phyloP scores from a whole-genome alignment of 441 rosid species.

The Populus hybrid region DNA sequence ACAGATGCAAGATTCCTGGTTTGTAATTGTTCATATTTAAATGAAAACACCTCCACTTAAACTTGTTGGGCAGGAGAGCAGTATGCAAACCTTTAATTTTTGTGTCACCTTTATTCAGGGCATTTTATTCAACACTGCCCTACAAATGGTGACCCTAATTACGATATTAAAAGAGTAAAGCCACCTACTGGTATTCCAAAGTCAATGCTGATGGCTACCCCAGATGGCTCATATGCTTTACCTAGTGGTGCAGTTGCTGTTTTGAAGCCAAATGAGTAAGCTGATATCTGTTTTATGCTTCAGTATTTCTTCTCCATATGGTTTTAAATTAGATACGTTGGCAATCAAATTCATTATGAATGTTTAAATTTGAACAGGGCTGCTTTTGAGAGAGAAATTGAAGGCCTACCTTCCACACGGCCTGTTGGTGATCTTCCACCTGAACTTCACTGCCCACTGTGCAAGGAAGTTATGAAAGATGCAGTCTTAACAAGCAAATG shows the following conservation, averaged over 20 bases:
- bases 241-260: conserved; percentile 98
- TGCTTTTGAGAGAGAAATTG: conserved; percentile 95
- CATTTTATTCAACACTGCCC: conserved; percentile 99
- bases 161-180: conserved; percentile 83
- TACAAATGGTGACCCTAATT: conserved; percentile 94
- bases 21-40: conserved; percentile 22
- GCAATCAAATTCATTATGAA: conserved; percentile 4
- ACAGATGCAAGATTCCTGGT: conserved; percentile 94
- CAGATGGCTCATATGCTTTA: conserved; percentile 95
- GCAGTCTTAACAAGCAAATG: conserved; percentile 98
- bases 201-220: conserved; percentile 93
- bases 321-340: not conserved
- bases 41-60: not conserved
- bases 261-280: conserved; percentile 95
- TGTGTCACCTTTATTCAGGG: conserved; percentile 40
- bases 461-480: conserved; percentile 99
- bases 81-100: conserved; percentile 1
- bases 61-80: not conserved
- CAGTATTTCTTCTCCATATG: conserved; percentile 13
- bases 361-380: conserved; percentile 49
- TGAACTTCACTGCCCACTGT: conserved; percentile 89
- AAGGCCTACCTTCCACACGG: conserved; percentile 90
- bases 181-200: conserved; percentile 98
- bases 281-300: not conserved
- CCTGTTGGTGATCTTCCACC: conserved; percentile 94